Base-by-base conservation (phyloP, 2,329 filamentous ascomycete genomes). In the Aschersonia sp. region DNA sequence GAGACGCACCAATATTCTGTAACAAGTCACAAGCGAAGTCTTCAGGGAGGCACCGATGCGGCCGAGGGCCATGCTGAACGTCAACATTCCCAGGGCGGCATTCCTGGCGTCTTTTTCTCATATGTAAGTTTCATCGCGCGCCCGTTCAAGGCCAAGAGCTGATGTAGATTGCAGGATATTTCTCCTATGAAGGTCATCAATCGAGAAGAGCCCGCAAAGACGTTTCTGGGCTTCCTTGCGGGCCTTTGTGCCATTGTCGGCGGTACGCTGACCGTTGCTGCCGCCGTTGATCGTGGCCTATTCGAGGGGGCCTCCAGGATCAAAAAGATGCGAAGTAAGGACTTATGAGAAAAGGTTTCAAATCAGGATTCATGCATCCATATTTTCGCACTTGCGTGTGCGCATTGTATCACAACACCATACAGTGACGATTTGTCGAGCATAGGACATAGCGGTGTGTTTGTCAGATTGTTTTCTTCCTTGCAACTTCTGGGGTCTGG, bases 181-280 rank as follows among this genome's bases (percentile, higher is more conserved):
- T 97, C 91, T 2, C 92, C 92, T 4, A 98, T 98, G 92, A 98
- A 97, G 71, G 91, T 98, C 51, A 85, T 98, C 68, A 98, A 98
- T 72, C 84, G 89, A 48, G 94, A 98, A 70, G 84, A 86, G 55
- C 80, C 87, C 44, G 73, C 82, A 51, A 97, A 97, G 73, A 85
- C 84, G 4, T 94, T 98, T 64, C 80, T 87, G 0, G 86, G 86
- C 20, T 98, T 98, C 72, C 67, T 98, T 50, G 91, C 92, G 1
- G 92, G 92, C 45, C 79, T 98, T 28, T 98, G 92, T 64, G 91
- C 91, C 40, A 85, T 97, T 51, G 82, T 98, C 46, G 92, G 92
- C 52, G 92, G 92, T 55, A 98, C 92, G 0, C 68, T 98, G 55
- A 98, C 92, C 0, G 92, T 98, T 20, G 92, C 92, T 9, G 92